A percentile compares a stretch with the other conserved stretches of the same genome.
Conservation (phyloP, 768 basidiomycete genomes). For the Exsudoporus frostii region DNA sequence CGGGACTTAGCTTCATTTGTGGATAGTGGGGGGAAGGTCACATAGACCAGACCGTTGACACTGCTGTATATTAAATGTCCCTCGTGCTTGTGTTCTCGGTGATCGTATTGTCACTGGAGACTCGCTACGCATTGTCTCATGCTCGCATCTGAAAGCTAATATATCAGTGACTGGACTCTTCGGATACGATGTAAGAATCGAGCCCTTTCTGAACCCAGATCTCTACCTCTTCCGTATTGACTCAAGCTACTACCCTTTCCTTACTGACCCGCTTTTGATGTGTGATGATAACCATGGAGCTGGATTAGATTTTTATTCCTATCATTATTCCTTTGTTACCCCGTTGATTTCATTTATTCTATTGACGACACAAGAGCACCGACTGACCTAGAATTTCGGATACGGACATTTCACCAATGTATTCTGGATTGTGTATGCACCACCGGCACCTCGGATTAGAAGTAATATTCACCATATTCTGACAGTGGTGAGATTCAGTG, state of each 20-base stretch:
- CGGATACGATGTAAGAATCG: not conserved
- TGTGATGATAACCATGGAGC: not conserved
- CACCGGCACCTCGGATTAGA: not conserved
- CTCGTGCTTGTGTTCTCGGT: constrained; percentile 11
- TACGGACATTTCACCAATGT: not conserved
- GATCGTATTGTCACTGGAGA: constrained; percentile 15
- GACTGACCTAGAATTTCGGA: not conserved
- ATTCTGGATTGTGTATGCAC: not conserved
- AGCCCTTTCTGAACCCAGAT: not conserved
- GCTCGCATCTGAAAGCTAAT: not conserved
- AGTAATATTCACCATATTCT: not conserved
- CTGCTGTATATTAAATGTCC: constrained; percentile 14
- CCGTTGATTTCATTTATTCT: not conserved
- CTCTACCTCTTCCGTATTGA: not conserved
- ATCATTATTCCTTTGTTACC: not conserved
- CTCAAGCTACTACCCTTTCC: not conserved
- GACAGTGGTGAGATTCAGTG: not conserved
- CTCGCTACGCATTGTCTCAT: not conserved
- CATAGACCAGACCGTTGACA: constrained; percentile 3
- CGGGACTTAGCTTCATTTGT: not conserved
- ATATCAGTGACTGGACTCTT: not conserved
- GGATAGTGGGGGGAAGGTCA: constrained; percentile 16
- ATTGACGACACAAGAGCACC: not conserved
- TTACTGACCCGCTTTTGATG: not conserved
- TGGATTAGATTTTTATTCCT: no score